These are phyloP conservation scores for Pneumocystis wakefieldiae DNA, from an alignment of 1,139 yeast genomes.

Conservation along the genomic window DNA sequence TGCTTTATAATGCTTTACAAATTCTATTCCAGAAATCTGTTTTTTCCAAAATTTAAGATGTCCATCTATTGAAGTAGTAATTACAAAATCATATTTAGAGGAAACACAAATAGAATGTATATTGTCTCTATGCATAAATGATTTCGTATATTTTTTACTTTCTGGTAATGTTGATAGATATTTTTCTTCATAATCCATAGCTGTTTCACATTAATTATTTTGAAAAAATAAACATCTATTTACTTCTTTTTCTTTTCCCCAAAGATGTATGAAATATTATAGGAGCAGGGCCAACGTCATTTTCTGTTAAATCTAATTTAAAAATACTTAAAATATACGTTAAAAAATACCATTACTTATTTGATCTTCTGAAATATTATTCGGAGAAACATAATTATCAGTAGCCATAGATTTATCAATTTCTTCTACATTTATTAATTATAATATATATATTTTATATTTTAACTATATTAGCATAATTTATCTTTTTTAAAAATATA, in stretches of 20 bases:
- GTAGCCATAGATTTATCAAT: background rate
- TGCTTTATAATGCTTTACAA: constrained; percentile 29
- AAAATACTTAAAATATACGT: background rate
- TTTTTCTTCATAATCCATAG: constrained; percentile 1
- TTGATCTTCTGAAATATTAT: background rate
- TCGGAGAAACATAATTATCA: background rate
- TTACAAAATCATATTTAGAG: constrained; percentile 18
- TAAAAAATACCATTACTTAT: background rate
- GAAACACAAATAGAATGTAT: constrained; percentile 16
- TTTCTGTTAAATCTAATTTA: background rate
- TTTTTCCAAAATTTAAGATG: constrained; percentile 31
- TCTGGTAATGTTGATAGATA: constrained; percentile 18
- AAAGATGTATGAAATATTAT: constrained; percentile 3
- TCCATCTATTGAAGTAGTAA: constrained; percentile 31
- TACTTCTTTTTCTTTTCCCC: constrained; percentile 10
- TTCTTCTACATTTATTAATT: background rate
- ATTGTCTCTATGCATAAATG: constrained; percentile 22
- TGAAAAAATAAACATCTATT: background rate
- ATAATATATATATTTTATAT: background rate
- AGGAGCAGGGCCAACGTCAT: constrained; percentile 12
- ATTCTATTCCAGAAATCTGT: constrained; percentile 20
- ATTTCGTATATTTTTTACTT: constrained; percentile 19
- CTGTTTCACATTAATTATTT: constrained; percentile 12
- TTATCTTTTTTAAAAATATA: background rate
- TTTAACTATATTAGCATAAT: background rate